These are phyloP conservation scores for Lagenaria siceraria DNA, from an alignment of 306 rosid species.

Conservation along the genomic window DNA sequence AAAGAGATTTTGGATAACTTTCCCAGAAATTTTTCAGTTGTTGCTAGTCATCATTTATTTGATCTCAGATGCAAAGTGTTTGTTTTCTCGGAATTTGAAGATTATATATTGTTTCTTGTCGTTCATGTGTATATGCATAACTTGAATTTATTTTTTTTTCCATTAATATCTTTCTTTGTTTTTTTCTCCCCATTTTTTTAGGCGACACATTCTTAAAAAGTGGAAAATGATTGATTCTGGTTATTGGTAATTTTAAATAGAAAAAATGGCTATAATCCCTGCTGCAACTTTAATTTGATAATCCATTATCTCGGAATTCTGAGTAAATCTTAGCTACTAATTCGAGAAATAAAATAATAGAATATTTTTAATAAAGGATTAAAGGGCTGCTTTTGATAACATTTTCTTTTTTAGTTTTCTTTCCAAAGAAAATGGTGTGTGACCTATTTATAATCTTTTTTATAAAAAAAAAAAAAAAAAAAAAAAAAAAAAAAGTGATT, in stretches of 20 bases:
- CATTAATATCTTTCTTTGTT: too few species aligned
- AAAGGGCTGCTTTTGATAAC: neutral
- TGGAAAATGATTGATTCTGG: neutral
- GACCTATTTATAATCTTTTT: neutral
- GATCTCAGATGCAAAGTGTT: conserved; percentile 6
- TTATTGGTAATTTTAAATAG: neutral
- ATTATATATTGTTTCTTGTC: neutral
- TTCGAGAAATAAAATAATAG: neutral
- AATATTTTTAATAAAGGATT: neutral
- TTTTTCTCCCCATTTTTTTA: neutral
- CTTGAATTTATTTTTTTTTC: neutral
- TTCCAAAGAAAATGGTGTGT: neutral
- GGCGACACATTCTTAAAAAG: neutral
- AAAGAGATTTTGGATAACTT: conserved; percentile 9
- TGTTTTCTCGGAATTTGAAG: conserved; percentile 16
- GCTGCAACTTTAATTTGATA: neutral
- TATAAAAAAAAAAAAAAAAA: too few species aligned
- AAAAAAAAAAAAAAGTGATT: too few species aligned
- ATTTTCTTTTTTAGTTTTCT: neutral
- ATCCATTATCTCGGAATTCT: neutral
- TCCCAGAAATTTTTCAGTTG: conserved; percentile 15
- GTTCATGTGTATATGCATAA: neutral
- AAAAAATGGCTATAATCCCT: neutral
- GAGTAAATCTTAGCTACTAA: neutral
- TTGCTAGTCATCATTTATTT: conserved; percentile 6